These are phyloP conservation scores for Calamus simplicifolius DNA, from an alignment of 176 grass and related monocot species.

Conservation along the genomic window DNA sequence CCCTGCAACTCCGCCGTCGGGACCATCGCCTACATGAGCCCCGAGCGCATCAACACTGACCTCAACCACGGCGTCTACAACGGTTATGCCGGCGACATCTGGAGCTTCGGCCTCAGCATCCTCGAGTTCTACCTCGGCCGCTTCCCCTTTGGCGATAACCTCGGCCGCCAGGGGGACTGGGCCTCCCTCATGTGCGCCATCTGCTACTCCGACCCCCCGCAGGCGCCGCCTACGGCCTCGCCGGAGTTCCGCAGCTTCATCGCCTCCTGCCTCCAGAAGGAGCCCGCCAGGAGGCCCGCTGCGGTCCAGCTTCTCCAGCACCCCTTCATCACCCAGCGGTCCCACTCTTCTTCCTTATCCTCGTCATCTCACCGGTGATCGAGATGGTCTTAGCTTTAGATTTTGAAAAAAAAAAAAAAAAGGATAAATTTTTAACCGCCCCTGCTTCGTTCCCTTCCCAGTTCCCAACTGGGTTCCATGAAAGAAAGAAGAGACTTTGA, in stretches of 20 bases:
- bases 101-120: conserved; percentile 98
- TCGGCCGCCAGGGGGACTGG: conserved; percentile 85
- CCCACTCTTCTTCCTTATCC: no score
- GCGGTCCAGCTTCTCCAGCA: conserved; percentile 69
- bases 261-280: conserved; percentile 85
- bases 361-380: no score
- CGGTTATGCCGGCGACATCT: conserved; percentile 88
- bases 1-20: conserved; percentile 95
- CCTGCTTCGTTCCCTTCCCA: background rate
- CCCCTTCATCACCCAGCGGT: conserved; percentile 47
- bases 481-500: background rate
- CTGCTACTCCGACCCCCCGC: conserved; percentile 76
- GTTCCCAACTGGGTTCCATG: background rate
- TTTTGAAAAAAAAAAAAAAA: no score
- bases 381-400: no score
- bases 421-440: conserved; percentile 9
- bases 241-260: conserved; percentile 75
- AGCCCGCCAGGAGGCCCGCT: conserved; percentile 41
- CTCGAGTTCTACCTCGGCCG: conserved; percentile 94
- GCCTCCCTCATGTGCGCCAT: conserved; percentile 83
- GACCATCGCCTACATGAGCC: conserved; percentile 98
- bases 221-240: conserved; percentile 47
- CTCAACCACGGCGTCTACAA: conserved; percentile 87
- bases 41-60: conserved; percentile 96
- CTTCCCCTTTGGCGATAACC: conserved; percentile 87